These are phyloP conservation scores for Crucihimalaya himalaica DNA, from an alignment of 345 rosid genomes.

Conservation along the genomic window DNA sequence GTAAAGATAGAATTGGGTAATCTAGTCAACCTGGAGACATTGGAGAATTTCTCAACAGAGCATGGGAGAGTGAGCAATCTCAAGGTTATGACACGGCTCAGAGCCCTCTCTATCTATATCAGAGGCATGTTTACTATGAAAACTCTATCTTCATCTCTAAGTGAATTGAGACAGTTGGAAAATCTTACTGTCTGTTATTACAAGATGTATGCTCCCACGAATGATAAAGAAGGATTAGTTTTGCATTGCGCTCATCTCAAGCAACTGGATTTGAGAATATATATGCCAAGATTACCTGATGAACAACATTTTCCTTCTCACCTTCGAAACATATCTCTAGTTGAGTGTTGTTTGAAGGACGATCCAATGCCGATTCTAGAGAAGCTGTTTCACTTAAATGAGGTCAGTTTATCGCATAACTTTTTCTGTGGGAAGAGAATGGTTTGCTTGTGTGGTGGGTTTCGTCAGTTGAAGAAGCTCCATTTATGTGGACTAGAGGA, in stretches of 20 bases:
- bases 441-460: constrained; percentile 15
- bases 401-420: constrained; percentile 1
- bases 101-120: background rate
- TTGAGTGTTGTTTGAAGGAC: constrained; percentile 25
- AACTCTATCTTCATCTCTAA: background rate
- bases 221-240: background rate
- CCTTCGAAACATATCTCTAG: constrained; percentile 26
- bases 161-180: background rate
- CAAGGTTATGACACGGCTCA: background rate
- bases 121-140: background rate
- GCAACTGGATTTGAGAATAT: background rate
- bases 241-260: background rate
- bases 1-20: background rate
- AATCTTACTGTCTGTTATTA: background rate
- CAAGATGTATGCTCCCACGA: background rate
- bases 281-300: background rate
- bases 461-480: background rate
- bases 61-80: background rate
- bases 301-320: constrained; percentile 41
- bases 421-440: constrained; percentile 38
- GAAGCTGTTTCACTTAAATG: constrained; percentile 37
- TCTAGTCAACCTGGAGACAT: background rate
- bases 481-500: background rate
- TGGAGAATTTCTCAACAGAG: background rate
- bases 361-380: constrained; percentile 48